Percentiles rank a stretch among this genome's conserved stretches.
Evolutionary conservation across 2,329 filamentous ascomycete genomes (phyloP).

Genomic region (Aspergillus hortae): DNA sequence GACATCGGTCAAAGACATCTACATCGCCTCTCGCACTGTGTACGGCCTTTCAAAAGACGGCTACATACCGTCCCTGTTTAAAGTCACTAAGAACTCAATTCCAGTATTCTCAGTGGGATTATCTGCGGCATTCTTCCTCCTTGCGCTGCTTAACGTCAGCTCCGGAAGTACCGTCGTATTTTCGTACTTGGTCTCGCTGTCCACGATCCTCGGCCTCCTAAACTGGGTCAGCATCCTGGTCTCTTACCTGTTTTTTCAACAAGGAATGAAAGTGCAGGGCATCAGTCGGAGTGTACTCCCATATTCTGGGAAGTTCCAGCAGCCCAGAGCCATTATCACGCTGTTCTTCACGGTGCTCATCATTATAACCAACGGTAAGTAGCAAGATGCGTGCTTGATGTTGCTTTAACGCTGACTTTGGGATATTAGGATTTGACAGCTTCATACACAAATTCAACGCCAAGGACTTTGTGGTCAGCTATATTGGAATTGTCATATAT

Average conservation of each 20-base stretch:
- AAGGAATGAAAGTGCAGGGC: constrained; percentile 39
- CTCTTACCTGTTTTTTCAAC: constrained; percentile 52
- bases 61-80: constrained; percentile 33
- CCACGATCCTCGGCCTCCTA: constrained; percentile 36
- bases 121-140: constrained; percentile 54
- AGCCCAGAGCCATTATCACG: constrained; percentile 57
- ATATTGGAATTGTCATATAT: constrained; percentile 58
- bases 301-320: constrained; percentile 46
- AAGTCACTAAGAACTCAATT: constrained; percentile 46
- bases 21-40: constrained; percentile 34
- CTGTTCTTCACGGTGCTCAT: constrained; percentile 56
- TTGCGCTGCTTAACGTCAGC: constrained; percentile 63
- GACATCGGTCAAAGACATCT: constrained; percentile 4
- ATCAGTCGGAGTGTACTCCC: constrained; percentile 38
- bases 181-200: constrained; percentile 64
- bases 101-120: constrained; percentile 55
- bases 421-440: constrained; percentile 23
- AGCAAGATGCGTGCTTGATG: neutral
- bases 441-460: constrained; percentile 34
- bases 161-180: constrained; percentile 56
- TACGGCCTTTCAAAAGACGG: constrained; percentile 37
- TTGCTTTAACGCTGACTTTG: constrained; percentile 40
- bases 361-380: constrained; percentile 59
- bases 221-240: constrained; percentile 59
- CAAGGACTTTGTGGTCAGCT: constrained; percentile 59